A percentile compares a stretch with the other conserved stretches of the same genome.
phyloP scores from a whole-genome alignment of 2,329 filamentous ascomycete genomes.

The Trichophyton benhamiae region DNA sequence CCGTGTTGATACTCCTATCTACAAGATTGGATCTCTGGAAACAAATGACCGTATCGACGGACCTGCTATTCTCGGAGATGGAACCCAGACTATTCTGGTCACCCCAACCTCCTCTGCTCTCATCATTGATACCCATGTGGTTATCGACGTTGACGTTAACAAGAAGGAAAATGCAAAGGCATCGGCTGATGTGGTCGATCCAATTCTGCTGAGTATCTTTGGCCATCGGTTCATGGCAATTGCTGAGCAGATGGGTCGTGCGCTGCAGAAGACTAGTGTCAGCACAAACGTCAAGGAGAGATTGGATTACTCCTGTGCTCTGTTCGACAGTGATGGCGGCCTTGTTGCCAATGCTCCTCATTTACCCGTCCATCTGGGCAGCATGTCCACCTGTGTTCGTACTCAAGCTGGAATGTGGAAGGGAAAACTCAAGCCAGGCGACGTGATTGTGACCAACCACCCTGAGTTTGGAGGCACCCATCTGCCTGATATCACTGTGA shows the following conservation, averaged over 20 bases:
- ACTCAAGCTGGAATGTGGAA: slow-evolving; percentile 69
- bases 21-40: slow-evolving; percentile 62
- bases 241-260: slow-evolving; percentile 71
- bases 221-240: slow-evolving; percentile 76
- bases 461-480: slow-evolving; percentile 76
- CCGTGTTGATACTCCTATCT: slow-evolving; percentile 64
- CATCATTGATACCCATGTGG: slow-evolving; percentile 68
- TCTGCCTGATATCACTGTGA: slow-evolving; percentile 67
- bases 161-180: slow-evolving; percentile 34
- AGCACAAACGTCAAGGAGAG: slow-evolving; percentile 69
- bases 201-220: slow-evolving; percentile 66
- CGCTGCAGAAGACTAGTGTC: slow-evolving; percentile 67
- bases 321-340: slow-evolving; percentile 59
- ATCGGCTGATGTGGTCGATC: slow-evolving; percentile 46
- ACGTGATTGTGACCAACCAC: slow-evolving; percentile 75
- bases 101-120: slow-evolving; percentile 60
- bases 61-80: slow-evolving; percentile 69
- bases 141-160: slow-evolving; percentile 60
- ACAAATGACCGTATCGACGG: slow-evolving; percentile 63
- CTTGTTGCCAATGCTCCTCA: slow-evolving; percentile 67
- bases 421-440: slow-evolving; percentile 62
- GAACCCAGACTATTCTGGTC: slow-evolving; percentile 68
- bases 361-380: slow-evolving; percentile 64
- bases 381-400: slow-evolving; percentile 66
- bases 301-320: slow-evolving; percentile 64